phyloP scores from a whole-genome alignment of 768 basidiomycete species.

The Podaxis carcinomalis region DNA sequence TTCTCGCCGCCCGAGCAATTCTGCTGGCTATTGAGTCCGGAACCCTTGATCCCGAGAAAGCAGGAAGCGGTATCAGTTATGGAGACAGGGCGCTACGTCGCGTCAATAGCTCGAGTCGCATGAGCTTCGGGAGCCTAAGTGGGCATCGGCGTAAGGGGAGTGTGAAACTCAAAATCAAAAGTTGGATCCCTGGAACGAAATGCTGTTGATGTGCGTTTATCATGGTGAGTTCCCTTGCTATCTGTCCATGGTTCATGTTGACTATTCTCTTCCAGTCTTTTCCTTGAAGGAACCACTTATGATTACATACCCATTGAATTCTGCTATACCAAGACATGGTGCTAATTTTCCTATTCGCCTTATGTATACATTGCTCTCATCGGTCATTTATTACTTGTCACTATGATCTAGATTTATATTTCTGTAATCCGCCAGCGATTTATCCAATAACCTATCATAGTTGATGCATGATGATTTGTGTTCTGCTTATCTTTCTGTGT shows the following conservation, averaged over 20 bases:
- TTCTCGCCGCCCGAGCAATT: constrained; percentile 82
- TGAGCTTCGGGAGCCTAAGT: constrained; percentile 82
- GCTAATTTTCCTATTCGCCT: neutral
- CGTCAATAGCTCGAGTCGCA: constrained; percentile 85
- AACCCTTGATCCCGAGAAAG: constrained; percentile 85
- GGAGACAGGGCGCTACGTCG: constrained; percentile 90
- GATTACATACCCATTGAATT: constrained; percentile 12
- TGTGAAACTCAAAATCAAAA: constrained; percentile 57
- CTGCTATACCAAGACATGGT: constrained; percentile 10
- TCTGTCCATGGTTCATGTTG: constrained; percentile 3
- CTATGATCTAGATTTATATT: constrained; percentile 8
- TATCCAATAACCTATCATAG: constrained; percentile 6
- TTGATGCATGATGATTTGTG: neutral
- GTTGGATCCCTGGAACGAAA: constrained; percentile 59
- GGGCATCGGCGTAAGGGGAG: constrained; percentile 56
- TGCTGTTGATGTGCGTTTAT: constrained; percentile 41
- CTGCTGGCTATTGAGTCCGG: constrained; percentile 90
- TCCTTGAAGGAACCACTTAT: constrained; percentile 1
- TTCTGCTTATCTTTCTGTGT: neutral
- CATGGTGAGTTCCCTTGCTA: constrained; percentile 2
- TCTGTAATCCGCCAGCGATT: constrained; percentile 6
- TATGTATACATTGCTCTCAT: neutral
- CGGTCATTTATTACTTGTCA: neutral
- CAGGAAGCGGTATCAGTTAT: constrained; percentile 94
- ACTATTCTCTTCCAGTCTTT: neutral